Base-by-base conservation (phyloP, 345 rosid genomes). In the Aurinia saxatilis region DNA sequence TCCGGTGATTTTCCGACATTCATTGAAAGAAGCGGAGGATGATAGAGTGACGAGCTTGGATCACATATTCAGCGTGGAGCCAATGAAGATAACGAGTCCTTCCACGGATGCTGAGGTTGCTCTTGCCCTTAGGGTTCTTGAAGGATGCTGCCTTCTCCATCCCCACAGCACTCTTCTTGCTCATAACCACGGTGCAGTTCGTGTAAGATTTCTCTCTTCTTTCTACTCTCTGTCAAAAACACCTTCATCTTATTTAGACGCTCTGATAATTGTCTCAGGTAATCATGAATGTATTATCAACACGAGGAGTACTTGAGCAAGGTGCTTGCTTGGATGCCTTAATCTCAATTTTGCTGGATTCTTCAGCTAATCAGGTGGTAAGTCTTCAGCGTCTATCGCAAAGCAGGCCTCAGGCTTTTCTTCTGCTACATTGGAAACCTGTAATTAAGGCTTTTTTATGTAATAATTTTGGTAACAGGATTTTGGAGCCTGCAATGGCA, bases 281-380 rank as follows among this genome's bases (percentile, higher is more conserved):
- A 69, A 72, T 81, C 75, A 79, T 79, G 92, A 85, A 82, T 75
- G 71, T 90, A 38, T 73, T 93, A 55, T 82, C 99, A 33, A 84
- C 81, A 45, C 78, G 86, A 55, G 95, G 95, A 63, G 96, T 75
- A 10, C 70, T 75, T 44, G 99, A 83, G 71, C 90, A 86, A 84
- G 90, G 91, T 56, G 96, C 92, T 17, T 90, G 99, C 72, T 78
- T 93, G 74, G 99, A 93, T 77, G 90, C 97, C 57, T 73, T 90
- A 46, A 79, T 87, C 65, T 78, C 99, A 29, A 74, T 90, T 58
- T 80, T 90, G 87, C 36, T 93, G 58, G 97, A 93, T 73, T 90
- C 99, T 3, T 81, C 95, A 34, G 78, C 92, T 53, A 93, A 90
- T 77, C 99, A 90, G 79, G 76, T 84, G 97, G 99, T 93, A 80